Base-by-base conservation (phyloP, 2,329 filamentous ascomycete genomes). In the Diaporthe batatas region DNA sequence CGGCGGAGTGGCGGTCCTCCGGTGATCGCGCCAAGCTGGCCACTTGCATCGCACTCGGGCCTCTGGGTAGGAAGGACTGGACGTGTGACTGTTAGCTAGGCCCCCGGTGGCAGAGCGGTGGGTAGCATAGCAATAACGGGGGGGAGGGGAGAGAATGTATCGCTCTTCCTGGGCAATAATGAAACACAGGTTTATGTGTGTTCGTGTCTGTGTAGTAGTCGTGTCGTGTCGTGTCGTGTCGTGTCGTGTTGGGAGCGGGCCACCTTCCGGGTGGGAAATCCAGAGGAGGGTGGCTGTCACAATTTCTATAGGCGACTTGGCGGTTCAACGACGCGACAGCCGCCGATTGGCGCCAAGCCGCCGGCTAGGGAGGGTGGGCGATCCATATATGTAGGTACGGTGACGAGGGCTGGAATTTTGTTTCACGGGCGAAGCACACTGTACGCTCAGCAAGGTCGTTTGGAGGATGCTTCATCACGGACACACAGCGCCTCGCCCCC, bases 311-410 rank as follows among this genome's bases (percentile, higher is more conserved):
- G 68, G 55, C 68, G 68, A 62, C 68, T 70, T 62, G 68, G 55
- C 68, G 68, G 68, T 62, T 70, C 54, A 53, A 62, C 55, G 44
- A 53, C 21, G 32, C 55, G 32, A 53, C 58, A 70, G 55, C 68
- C 68, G 68, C 68, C 68, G 68, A 70, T 70, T 70, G 68, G 68
- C 68, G 68, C 68, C 68, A 70, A 70, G 68, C 58, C 68, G 68
- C 68, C 68, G 44, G 44, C 21, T 51, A 57, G 44, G 68, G 44
- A 65, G 42, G 44, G 59, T 29, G 39, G 42, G 44, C 44, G 42
- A 51, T 53, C 62, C 47, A 39, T 67, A 65, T 53, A 67, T 53
- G 47, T 67, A 67, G 62, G 62, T 53, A 67, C 62, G 44, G 44
- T 44, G 62, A 65, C 59, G 59, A 32, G 62, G 62, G 29, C 14